Evolutionary conservation across 768 basidiomycete genomes (phyloP), one percentile per base, ranked within the genome.

Genomic region (Termitomyces sp.): DNA sequence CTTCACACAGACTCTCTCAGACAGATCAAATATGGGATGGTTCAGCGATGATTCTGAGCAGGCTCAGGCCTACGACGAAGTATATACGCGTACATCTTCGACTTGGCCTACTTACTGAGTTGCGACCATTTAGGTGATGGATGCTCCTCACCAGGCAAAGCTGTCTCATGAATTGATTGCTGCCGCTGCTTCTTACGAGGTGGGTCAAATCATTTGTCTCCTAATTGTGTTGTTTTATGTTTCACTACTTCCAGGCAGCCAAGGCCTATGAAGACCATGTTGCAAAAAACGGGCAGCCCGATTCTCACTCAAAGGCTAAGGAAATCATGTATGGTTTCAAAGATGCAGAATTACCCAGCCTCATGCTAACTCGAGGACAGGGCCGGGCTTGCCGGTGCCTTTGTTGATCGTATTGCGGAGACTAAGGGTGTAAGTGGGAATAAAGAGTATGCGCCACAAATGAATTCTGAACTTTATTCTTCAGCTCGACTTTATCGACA

Each of bases 91-190:
- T 14, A 18, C 24, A n/a, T 7, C 24, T 20, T 18, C 6, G 7
- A 4, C 10, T 30, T 33, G 35, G 14, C 28, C 30, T 48, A n/a
- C n/a, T 32, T 35, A 46, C 32, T 44, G 12, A 46, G 16, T 10
- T 3, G 4, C 24, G 8, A 8, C 28, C 28, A 40, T 43, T 44
- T 59, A 86, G 83, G 77, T 80, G 47, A 36, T 55, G 18, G 78
- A 77, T 50, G 75, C 76, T 14, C 77, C 75, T 10, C 86, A 87
- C 74, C 72, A 85, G 72, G 81, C 86, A 1, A 56, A 70, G 56
- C 70, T 87, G 54, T 80, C 84, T 9, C 87, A 90, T 68, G 83
- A 90, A 70, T 67, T 88, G 44, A 77, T 90, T 60, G 83, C 84
- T 48, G 86, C 72, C 43, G 88, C 88, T 46, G 87, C 86, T 6